Conservation (phyloP, 768 basidiomycete species). For the Postia placenta region DNA sequence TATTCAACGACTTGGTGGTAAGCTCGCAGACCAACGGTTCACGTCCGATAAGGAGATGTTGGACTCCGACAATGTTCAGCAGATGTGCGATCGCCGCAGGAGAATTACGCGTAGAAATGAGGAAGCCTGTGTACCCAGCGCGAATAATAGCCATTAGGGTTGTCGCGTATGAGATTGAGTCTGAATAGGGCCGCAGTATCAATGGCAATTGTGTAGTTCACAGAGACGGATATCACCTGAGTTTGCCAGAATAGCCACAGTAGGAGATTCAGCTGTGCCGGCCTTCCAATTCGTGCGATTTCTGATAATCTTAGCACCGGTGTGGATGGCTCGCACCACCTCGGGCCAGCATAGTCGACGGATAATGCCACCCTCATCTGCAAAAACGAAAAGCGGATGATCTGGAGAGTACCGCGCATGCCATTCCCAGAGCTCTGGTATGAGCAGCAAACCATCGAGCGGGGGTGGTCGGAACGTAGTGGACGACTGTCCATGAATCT, state of each 20-base stretch:
- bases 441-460: constrained; percentile 24
- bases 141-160: constrained; percentile 14
- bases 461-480: constrained; percentile 27
- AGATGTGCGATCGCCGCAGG: constrained; percentile 25
- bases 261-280: constrained; percentile 10
- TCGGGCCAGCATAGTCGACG: constrained; percentile 21
- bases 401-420: constrained; percentile 22
- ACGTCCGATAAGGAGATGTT: constrained; percentile 22
- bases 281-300: constrained; percentile 5
- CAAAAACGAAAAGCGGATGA: constrained; percentile 27
- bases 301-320: constrained; percentile 16
- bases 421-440: constrained; percentile 32
- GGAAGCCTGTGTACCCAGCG: constrained; percentile 22
- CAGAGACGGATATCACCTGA: constrained; percentile 4
- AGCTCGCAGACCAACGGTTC: constrained; percentile 21
- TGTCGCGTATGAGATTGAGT: constrained; percentile 19
- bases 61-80: constrained; percentile 14
- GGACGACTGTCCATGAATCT: constrained; percentile 18
- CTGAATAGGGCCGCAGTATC: constrained; percentile 7
- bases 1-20: constrained; percentile 11
- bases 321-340: constrained; percentile 21
- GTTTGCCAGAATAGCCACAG: constrained; percentile 21
- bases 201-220: background rate
- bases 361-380: constrained; percentile 8
- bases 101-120: constrained; percentile 29